Base-by-base conservation (phyloP, 495 filamentous ascomycete species). In the Terfezia claveryi region DNA sequence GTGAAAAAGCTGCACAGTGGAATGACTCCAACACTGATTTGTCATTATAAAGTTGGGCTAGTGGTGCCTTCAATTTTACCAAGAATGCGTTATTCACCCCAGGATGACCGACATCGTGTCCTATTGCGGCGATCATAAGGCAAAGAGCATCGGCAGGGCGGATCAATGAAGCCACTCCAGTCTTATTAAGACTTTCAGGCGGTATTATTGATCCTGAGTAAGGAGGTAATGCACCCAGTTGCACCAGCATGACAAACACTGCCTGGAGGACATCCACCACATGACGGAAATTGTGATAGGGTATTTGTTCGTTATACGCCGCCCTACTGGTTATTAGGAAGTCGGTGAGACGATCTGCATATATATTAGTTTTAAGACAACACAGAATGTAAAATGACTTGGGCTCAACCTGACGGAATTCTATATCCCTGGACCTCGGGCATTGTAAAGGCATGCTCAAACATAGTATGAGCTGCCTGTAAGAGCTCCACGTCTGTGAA, bases 241-340 rank as follows among this genome's bases (percentile, higher is more conserved):
- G 76, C 53, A 95, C 72, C n/a, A 98, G 74, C 63, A 94, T 93
- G 69, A 81, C 80, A 67, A 95, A 98, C 41, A 83, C 74, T 4
- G 91, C 92, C 68, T 98, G 91, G 61, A 95, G 73, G 41, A 98
- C 91, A 71, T 98, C 91, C 53, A 91, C 79, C 8, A 92, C 91
- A 67, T 98, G 91, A 51, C 91, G 85, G 68, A 95, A 98, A 66
- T 98, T 98, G 70, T 98, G 91, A 63, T 96, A 98, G n/a, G 89
- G 83, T 38, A 98, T 86, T 66, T 94, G 93, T 52, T 76, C 79
- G 64, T 95, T 94, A 69, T 98, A 96, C 14, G 92, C 82, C 50
- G 79, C 77, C 52, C 85, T 80, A 64, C 85, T 83, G 59, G 88
- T 85, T 49, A 88, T 71, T 49, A 93, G 71, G 67, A 94, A 94